Evolutionary conservation across 169 alveolate species (phyloP), one percentile per base, ranked within the genome.

Genomic region (Eimeria tenella): DNA sequence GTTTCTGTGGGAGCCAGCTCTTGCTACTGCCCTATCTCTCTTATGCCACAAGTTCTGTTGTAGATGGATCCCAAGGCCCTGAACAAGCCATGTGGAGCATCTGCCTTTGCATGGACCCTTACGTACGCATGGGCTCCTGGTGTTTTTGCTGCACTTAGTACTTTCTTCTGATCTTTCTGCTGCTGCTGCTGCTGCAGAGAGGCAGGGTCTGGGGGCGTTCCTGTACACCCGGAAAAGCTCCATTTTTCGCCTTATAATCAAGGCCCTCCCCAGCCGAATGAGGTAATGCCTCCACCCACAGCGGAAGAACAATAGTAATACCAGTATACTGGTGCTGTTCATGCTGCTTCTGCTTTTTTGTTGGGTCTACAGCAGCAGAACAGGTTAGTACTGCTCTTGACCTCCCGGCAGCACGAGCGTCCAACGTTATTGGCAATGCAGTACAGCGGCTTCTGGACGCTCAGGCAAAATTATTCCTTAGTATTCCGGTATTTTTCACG

Each of bases 131-230:
- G 6, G n/a, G 5, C 70, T 50, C 60, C 65, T 63, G 65, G 62
- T 84, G 92, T 21, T 53, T 10, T 11, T 60, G 75, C 90, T 82
- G 55, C 62, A n/a, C 56, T 7, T 52, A 0, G 11, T 9, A 4
- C 13, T 50, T 71, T 15, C 79, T 4, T 65, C 49, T 13, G 19
- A 31, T 68, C 42, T 13, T n/a, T 4, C 50, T 65, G 53, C 84
- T 86, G 93, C n/a, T 65, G 49, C 62, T 23, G 58, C 42, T 53
- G 53, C 52, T 63, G 4, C 75, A 88, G 94, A 49, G 94, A 88
- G 68, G 94, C 94, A 49, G 94, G 94, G 53, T 88, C 94, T 17
- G 94, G 79, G 49, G 94, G 94, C 87, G 94, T 88, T 50, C 86
- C 86, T 15, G 94, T 88, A 58, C 87, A 88, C 87, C 87, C 87